A percentile compares a stretch with the other conserved stretches of the same genome.
Evolutionary conservation across 108 stramenopile species (phyloP).

Genomic region (Seminavis robusta): DNA sequence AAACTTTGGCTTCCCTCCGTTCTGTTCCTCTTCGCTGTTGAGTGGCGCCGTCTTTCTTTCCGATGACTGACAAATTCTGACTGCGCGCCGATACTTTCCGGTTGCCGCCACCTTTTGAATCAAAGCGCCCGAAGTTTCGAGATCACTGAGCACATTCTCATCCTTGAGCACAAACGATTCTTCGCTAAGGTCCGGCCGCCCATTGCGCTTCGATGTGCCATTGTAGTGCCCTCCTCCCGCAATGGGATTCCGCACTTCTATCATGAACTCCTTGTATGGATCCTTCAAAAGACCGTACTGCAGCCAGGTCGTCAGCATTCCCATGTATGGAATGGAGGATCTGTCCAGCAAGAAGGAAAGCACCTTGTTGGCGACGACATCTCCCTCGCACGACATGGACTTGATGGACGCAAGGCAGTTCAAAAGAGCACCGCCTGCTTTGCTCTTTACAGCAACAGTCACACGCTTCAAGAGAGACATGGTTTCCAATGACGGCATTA

Average conservation of each 20-base stretch:
- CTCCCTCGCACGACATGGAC: constrained; percentile 47
- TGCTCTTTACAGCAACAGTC: constrained; percentile 31
- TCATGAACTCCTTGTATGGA: constrained; percentile 92
- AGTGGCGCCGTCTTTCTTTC: background rate
- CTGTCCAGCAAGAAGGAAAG: constrained; percentile 54
- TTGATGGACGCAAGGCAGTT: constrained; percentile 53
- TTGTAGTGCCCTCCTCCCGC: background rate
- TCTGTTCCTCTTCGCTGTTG: too few species aligned
- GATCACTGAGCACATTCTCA: constrained; percentile 43
- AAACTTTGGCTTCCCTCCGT: too few species aligned
- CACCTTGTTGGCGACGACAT: constrained; percentile 55
- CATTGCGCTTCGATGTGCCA: too few species aligned
- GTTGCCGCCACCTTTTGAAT: constrained; percentile 59
- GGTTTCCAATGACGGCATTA: constrained; percentile 66
- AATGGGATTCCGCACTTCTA: constrained; percentile 31
- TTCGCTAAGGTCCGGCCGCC: too few species aligned
- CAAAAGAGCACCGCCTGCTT: constrained; percentile 82
- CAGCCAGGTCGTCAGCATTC: constrained; percentile 84
- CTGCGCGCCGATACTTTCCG: too few species aligned
- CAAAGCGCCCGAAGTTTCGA: constrained; percentile 16
- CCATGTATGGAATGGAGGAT: constrained; percentile 79
- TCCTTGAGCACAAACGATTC: constrained; percentile 48
- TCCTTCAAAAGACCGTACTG: constrained; percentile 75
- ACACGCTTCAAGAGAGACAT: constrained; percentile 69
- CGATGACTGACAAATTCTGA: too few species aligned